Evolutionary conservation across 129 eudicot species (phyloP).

Genomic region (Artemisia tridentata): DNA sequence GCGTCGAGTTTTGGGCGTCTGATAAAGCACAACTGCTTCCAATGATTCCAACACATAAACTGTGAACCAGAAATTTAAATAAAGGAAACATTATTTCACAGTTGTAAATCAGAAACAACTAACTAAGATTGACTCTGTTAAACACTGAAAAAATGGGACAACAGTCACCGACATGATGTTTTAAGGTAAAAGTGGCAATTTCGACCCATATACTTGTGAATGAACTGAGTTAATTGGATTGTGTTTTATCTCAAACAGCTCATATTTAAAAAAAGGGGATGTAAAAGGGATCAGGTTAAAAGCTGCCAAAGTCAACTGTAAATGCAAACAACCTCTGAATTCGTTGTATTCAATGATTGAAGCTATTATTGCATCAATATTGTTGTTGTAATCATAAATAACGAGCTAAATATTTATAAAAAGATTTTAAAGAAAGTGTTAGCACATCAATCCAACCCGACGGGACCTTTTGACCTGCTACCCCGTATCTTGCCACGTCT

Average conservation of each 20-base stretch:
- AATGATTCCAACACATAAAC: slow-evolving; percentile 89
- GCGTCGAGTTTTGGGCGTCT: slow-evolving; percentile 95
- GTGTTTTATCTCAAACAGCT: neutral
- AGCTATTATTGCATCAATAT: no score
- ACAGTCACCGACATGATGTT: neutral
- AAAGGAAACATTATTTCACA: neutral
- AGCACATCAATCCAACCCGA: no score
- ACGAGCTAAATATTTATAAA: no score
- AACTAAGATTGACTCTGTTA: neutral
- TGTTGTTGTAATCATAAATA: no score
- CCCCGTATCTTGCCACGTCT: neutral
- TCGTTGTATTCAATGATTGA: no score
- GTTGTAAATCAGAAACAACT: neutral
- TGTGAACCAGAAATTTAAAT: slow-evolving; percentile 16
- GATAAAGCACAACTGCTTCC: slow-evolving; percentile 98
- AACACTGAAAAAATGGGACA: neutral
- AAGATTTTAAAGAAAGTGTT: no score
- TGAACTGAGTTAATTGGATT: neutral
- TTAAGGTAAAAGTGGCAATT: neutral
- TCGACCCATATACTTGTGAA: neutral
- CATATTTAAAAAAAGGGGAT: neutral
- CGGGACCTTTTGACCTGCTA: no score
- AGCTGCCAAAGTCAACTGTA: neutral
- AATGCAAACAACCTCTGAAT: no score
- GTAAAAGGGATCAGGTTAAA: neutral